Base-by-base conservation (phyloP, 768 basidiomycete species). In the Hirschioporus abietinus region DNA sequence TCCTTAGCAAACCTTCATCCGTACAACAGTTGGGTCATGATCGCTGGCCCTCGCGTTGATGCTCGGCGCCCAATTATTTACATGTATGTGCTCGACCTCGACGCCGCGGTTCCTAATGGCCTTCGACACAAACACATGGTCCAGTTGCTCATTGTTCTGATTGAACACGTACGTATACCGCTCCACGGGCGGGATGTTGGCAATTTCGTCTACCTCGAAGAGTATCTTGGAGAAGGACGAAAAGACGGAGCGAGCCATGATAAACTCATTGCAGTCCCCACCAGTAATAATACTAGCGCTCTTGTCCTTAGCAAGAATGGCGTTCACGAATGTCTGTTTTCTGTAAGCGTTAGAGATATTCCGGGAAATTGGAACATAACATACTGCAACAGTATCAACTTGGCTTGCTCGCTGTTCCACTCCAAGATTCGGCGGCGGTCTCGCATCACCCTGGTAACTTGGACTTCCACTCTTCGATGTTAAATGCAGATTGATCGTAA, bases 261-360 rank as follows among this genome's bases (percentile, higher is more conserved):
- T 70, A 74, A 77, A 87, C 70, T 88, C 87, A 72, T 89, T 89
- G 76, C 83, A 87, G 75, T 88, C 87, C 6, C 88, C 87, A 0
- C 81, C 85, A 7, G 84, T 77, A 60, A 87, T 69, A 67, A 89
- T 75, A 68, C 82, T 84, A 9, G 86, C 84, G 36, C 76, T 64
- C 3, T 76, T 69, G 66, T 86, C 78, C 35, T 75, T 72, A 7
- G 71, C 72, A 2, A 87, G 72, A 52, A 88, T 74, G 12, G 78
- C 74, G 67, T 78, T 68, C 20, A 84, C 80, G 69, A 89, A 88
- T 25, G 75, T 72, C 86, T 88, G 64, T 24, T 26, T 30, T 68
- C 25, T 1, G 52, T 65, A 64, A 58, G 8, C 30, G 30, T 30
- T 8, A 30, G 70, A 23, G 59, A 59, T n/a, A 18, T 26, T 27